These are phyloP conservation scores for Venturia carpophila DNA, from an alignment of 2,329 filamentous ascomycete genomes.

Conservation along the genomic window DNA sequence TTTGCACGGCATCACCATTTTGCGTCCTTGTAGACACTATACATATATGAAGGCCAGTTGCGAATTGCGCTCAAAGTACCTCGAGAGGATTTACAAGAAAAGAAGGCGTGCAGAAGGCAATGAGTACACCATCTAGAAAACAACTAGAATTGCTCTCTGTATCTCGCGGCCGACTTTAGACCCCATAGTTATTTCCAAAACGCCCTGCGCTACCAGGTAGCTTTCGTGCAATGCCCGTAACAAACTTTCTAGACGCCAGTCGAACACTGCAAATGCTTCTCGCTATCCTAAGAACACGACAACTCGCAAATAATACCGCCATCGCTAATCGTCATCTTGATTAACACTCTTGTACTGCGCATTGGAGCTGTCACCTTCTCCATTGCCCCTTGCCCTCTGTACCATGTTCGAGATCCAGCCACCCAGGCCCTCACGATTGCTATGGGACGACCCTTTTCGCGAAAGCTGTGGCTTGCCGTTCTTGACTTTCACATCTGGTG, in stretches of 20 bases:
- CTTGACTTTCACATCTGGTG: slow-evolving; percentile 53
- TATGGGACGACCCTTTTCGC: slow-evolving; percentile 24
- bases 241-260: slow-evolving; percentile 2
- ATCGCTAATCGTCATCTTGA: slow-evolving; percentile 33
- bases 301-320: not conserved
- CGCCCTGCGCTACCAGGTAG: not conserved
- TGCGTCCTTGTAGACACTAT: too few species aligned
- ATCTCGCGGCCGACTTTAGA: not conserved
- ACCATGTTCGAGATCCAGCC: slow-evolving; percentile 65
- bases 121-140: not conserved
- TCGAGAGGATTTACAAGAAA: not conserved
- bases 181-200: not conserved
- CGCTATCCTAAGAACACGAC: slow-evolving; percentile 1
- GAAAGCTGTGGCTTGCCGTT: slow-evolving; percentile 43
- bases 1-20: too few species aligned
- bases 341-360: slow-evolving; percentile 41
- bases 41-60: not conserved
- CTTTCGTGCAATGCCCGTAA: not conserved
- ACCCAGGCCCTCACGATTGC: slow-evolving; percentile 49
- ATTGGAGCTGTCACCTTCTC: slow-evolving; percentile 32
- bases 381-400: slow-evolving; percentile 35
- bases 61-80: not conserved
- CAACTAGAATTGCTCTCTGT: not conserved
- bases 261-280: not conserved
- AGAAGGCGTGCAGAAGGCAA: not conserved